Percentiles rank a stretch among this genome's conserved stretches.
Evolutionary conservation across 352 stramenopile genomes (phyloP).

Genomic region (Heterotrichella gracilis): DNA sequence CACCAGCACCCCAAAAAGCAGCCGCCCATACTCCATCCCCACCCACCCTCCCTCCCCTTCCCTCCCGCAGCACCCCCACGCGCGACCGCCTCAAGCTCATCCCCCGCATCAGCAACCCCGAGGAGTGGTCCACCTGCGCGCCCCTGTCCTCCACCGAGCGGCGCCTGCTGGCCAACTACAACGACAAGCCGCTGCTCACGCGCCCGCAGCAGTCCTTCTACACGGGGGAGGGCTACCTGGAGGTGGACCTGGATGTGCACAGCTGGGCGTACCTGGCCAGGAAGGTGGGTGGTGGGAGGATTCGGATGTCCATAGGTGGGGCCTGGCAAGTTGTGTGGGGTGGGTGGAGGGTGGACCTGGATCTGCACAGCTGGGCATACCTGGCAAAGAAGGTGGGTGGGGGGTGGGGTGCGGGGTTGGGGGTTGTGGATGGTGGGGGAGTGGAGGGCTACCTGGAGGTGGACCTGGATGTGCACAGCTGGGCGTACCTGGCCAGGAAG

Average conservation of each 20-base stretch:
- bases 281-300: too few species aligned
- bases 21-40: too few species aligned
- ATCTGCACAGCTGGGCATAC: too few species aligned
- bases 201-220: constrained; percentile 12
- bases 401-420: too few species aligned
- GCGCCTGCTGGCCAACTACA: background rate
- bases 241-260: constrained; percentile 14
- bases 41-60: too few species aligned
- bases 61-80: too few species aligned
- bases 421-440: background rate
- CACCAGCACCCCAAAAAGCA: too few species aligned
- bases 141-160: background rate
- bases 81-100: constrained; percentile 14
- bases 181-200: constrained; percentile 8
- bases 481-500: background rate
- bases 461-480: constrained; percentile 13
- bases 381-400: too few species aligned
- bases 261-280: background rate
- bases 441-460: constrained; percentile 15
- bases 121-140: too few species aligned
- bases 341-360: too few species aligned
- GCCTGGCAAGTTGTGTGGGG: too few species aligned
- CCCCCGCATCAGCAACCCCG: constrained; percentile 1
- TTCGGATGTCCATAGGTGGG: too few species aligned
- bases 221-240: constrained; percentile 1